Evolutionary conservation across 2,329 filamentous ascomycete genomes (phyloP).

Genomic region (Trichoderma pleuroti): DNA sequence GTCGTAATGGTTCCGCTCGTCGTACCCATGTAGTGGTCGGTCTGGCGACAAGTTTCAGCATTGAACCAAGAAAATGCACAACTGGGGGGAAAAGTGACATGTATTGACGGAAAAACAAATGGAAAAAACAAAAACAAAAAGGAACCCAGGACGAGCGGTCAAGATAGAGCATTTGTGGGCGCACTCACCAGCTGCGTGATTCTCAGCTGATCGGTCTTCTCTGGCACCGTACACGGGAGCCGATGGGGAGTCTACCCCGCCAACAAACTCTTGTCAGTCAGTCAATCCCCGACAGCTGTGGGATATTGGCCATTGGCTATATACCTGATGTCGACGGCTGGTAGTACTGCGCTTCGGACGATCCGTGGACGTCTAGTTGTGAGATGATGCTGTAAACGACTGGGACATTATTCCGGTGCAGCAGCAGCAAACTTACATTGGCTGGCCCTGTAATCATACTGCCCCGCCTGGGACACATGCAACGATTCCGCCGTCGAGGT

Average conservation of each 20-base stretch:
- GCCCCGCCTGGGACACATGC: conserved; percentile 12
- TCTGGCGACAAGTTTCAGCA: not conserved
- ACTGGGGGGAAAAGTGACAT: not conserved
- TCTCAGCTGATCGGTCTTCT: conserved; percentile 4
- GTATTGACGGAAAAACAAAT: not conserved
- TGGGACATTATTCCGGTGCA: not conserved
- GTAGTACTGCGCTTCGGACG: conserved; percentile 14
- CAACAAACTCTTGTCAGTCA: conserved; percentile 14
- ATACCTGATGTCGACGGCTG: conserved; percentile 17
- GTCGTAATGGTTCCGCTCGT: conserved; percentile 5
- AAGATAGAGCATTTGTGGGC: not conserved
- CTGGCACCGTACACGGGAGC: not conserved
- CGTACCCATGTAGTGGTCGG: not conserved
- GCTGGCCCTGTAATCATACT: conserved; percentile 11
- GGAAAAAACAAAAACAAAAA: not conserved
- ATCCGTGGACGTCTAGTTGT: conserved; percentile 18
- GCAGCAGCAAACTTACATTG: conserved; percentile 18
- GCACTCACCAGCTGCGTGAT: conserved; percentile 15
- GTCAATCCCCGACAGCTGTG: not conserved
- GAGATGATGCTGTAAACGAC: not conserved
- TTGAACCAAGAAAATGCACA: not conserved
- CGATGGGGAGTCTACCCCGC: conserved; percentile 7
- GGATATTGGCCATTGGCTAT: not conserved
- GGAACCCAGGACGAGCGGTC: not conserved
- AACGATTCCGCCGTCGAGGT: conserved; percentile 11